Evolutionary conservation across 2,329 filamentous ascomycete species (phyloP).

Genomic region (Aphanocladium album): DNA sequence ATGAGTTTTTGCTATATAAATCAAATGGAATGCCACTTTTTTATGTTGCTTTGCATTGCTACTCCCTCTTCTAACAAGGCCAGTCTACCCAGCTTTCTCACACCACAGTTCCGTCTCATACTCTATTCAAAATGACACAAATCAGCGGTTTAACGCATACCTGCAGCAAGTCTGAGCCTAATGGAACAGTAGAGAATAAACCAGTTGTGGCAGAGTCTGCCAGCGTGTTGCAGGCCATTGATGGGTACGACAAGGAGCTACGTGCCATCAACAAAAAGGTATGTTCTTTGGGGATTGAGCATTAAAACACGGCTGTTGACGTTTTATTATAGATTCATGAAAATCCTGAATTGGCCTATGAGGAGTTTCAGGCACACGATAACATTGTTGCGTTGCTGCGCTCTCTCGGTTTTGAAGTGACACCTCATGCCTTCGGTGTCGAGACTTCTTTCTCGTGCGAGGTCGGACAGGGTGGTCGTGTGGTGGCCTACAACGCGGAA

Average conservation of each 20-base stretch:
- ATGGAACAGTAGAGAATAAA: background rate
- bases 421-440: constrained; percentile 3
- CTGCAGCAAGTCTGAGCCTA: background rate
- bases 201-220: background rate
- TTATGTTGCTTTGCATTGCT: too few species aligned
- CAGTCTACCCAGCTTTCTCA: too few species aligned
- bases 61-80: too few species aligned
- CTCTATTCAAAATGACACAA: background rate
- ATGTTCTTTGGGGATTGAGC: background rate
- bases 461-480: constrained; percentile 16
- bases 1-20: too few species aligned
- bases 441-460: constrained; percentile 1
- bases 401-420: background rate
- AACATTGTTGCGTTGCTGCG: background rate
- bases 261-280: constrained; percentile 11
- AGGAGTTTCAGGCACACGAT: constrained; percentile 3
- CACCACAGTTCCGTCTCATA: background rate
- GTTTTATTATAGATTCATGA: background rate
- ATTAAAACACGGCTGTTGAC: background rate
- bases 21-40: too few species aligned
- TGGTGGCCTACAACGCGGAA: constrained; percentile 28
- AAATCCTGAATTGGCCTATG: background rate
- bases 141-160: too few species aligned
- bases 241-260: background rate
- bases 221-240: background rate